Evolutionary conservation across 2,329 filamentous ascomycete species (phyloP).

Genomic region (Botrytis aclada): DNA sequence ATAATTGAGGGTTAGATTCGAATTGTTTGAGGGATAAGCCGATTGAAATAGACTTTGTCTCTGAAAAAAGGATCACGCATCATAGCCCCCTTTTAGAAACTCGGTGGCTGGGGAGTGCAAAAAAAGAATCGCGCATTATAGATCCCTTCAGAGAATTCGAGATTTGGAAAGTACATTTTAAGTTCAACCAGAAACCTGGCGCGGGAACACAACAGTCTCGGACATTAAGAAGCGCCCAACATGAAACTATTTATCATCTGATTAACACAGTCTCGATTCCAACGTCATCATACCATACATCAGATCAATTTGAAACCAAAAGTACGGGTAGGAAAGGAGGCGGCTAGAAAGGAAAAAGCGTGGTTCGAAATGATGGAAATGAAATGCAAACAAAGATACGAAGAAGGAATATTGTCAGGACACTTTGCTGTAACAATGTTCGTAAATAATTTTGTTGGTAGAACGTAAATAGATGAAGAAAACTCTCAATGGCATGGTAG

Average conservation of each 20-base stretch:
- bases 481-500: background rate
- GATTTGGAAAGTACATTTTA: background rate
- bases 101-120: background rate
- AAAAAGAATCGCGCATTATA: background rate
- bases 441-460: background rate
- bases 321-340: background rate
- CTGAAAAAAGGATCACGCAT: background rate
- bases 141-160: too few relatives aligned
- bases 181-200: background rate
- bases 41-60: background rate
- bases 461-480: background rate
- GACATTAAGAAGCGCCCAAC: constrained; percentile 1
- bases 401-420: constrained; percentile 1
- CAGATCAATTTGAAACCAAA: background rate
- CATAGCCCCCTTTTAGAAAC: background rate
- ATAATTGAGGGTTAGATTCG: background rate
- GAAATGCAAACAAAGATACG: background rate
- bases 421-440: background rate
- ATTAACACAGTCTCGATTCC: background rate
- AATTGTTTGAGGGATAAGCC: background rate
- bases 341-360: too few relatives aligned
- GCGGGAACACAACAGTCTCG: background rate
- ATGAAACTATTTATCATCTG: constrained; percentile 4
- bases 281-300: background rate
- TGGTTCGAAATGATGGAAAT: background rate